Base-by-base conservation (phyloP, 2,329 filamentous ascomycete genomes). In the Gaeumannomyces sp. region DNA sequence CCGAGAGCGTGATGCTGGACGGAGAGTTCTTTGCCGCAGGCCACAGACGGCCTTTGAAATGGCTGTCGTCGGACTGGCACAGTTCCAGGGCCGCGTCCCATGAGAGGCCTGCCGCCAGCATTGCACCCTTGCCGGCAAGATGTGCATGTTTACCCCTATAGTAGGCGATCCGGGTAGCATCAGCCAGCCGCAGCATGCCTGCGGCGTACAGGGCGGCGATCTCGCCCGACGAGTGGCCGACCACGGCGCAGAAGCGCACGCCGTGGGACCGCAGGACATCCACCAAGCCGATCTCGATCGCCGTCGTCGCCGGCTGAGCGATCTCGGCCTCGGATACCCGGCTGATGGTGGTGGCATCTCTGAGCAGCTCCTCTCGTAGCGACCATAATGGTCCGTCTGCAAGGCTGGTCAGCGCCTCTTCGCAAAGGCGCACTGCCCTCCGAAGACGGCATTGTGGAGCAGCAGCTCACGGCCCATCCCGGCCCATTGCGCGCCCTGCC, bases 1-100 rank as follows among this genome's bases (percentile, higher is more conserved):
- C 80, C 1, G 80, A 82, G 4, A 83, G 68, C 0, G 80, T 83
- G 28, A 77, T 72, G 14, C 77, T 81, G 14, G 53, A 22, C 4
- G 53, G 57, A 33, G 56, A 38, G 29, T 64, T 64, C 16, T 28
- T 29, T 7, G 33, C 35, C 13, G 60, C 60, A 16, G 25, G 14
- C 16, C 33, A 50, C 27, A 56, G 25, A 6, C 35, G n/a, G 60
- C 60, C 60, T 16, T 57, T n/a, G 53, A 57, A 57, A 1, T 29
- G n/a, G 38, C n/a, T 13, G n/a, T 27, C 29, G 2, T 14, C 14
- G 13, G 71, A 16, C 33, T n/a, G 10, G 11, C 28, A 22, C 45
- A 57, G 35, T 22, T 62, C 60, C 38, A 25, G 19, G 35, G 60
- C 60, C 16, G 10, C 33, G 7, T 45, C 60, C 19, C n/a, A 31